Base-by-base conservation (phyloP, 2,329 filamentous ascomycete species). In the Aspergillus costaricaensis region DNA sequence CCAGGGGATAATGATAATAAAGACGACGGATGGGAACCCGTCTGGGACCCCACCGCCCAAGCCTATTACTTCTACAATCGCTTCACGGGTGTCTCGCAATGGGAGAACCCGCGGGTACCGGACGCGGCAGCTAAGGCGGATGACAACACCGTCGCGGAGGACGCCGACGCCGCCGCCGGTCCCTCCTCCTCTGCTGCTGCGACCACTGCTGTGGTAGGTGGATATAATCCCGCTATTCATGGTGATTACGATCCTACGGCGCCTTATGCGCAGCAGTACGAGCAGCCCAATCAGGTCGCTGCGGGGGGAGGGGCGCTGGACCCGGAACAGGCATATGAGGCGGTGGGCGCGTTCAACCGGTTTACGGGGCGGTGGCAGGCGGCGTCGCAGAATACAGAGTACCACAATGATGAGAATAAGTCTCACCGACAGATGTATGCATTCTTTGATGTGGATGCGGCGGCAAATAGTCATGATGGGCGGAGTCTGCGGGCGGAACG, bases 191-290 rank as follows among this genome's bases (percentile, higher is more conserved):
- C 32, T 5, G 32, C 15, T n/a, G n/a, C 38, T 49, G 12, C 30
- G 38, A 52, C 32, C 49, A 67, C 78, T 57, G 79, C 85, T 21
- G 85, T 83, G 5, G 64, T 70, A 10, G 88, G 89, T 60, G 92
- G 94, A 62, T 99, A 99, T 80, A 96, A 98, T 73, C 95, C 95
- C 1, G 91, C 92, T 23, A 94, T 99, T 49, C 95, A 99, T 75
- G 95, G 95, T 68, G 90, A 93, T 79, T 99, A 97, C 80, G 95
- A 99, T 71, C 92, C 93, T 4, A 95, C 89, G 62, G 94, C 95
- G n/a, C 91, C 92, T 80, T 99, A 99, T 74, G 94, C 95, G 10
- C 85, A 91, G 72, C 80, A 82, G 49, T 74, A 82, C 48, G 76
- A 80, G 62, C 70, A 50, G 67, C 73, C 10, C 70, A 72, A 1